Percentiles rank a stretch among this genome's conserved stretches.
phyloP scores from a whole-genome alignment of 2,329 filamentous ascomycete species.

The Tricladium varicosporioides region DNA sequence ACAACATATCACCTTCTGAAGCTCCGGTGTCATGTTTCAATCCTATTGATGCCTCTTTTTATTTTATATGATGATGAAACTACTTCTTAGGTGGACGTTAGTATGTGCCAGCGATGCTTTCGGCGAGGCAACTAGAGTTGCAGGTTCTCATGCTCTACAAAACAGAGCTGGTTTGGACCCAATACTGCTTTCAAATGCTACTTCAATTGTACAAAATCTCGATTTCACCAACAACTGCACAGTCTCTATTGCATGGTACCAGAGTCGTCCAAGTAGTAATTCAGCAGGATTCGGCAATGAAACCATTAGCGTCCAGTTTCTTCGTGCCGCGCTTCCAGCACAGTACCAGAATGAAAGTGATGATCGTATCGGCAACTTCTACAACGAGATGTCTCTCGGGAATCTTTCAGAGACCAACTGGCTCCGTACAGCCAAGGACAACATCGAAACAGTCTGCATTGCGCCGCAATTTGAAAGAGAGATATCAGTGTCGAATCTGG shows the following conservation, averaged over 20 bases:
- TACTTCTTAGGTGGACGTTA: too few species aligned
- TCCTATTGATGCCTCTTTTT: too few species aligned
- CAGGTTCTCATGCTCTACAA: not conserved
- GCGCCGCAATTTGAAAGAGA: conserved; percentile 10
- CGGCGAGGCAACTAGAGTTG: too few species aligned
- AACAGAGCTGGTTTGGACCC: conserved; percentile 9
- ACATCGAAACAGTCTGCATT: conserved; percentile 12
- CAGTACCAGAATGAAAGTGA: conserved; percentile 9
- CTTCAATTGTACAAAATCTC: conserved; percentile 4
- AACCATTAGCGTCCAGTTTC: conserved; percentile 9
- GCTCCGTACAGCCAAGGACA: conserved; percentile 11
- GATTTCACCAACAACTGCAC: conserved; percentile 12
- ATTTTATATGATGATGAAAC: too few species aligned
- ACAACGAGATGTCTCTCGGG: conserved; percentile 12
- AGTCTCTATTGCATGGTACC: conserved; percentile 10
- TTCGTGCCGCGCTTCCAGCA: conserved; percentile 5
- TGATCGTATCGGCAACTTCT: conserved; percentile 7
- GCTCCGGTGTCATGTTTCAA: too few species aligned
- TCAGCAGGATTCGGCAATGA: conserved; percentile 13
- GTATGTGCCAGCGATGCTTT: too few species aligned
- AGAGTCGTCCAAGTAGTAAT: conserved; percentile 6
- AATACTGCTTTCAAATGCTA: conserved; percentile 7
- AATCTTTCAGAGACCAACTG: conserved; percentile 3
- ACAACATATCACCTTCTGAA: too few species aligned
- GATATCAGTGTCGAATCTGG: conserved; percentile 9